phyloP scores from a whole-genome alignment of 1,284 basidiomycete species.

The Rhizopogon hawkerae region DNA sequence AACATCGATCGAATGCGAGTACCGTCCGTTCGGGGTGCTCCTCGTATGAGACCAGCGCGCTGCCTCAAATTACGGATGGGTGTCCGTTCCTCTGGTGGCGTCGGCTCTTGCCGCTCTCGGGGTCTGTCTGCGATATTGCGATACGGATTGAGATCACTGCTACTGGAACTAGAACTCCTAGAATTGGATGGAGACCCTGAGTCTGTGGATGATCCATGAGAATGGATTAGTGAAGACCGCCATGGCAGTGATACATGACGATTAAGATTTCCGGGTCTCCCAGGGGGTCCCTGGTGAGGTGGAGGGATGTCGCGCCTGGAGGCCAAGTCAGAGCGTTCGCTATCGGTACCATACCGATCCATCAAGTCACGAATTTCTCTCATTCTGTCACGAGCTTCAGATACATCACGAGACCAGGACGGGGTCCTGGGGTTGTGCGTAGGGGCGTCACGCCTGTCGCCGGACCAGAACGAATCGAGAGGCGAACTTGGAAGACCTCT shows the following conservation, averaged over 20 bases:
- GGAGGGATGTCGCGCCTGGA: background rate
- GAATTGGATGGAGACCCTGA: background rate
- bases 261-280: background rate
- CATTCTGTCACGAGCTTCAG: background rate
- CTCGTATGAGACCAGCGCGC: slow-evolving; percentile 21
- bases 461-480: background rate
- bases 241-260: background rate
- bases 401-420: background rate
- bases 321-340: background rate
- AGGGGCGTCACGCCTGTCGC: background rate
- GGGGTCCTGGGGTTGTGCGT: background rate
- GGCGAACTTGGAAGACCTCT: background rate
- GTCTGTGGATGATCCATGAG: background rate
- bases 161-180: background rate
- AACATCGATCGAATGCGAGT: slow-evolving; percentile 2
- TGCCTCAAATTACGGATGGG: slow-evolving; percentile 22
- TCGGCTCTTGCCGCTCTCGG: slow-evolving; percentile 4
- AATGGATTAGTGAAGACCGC: background rate
- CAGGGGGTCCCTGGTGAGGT: background rate
- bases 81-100: slow-evolving; percentile 21
- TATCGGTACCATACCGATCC: background rate
- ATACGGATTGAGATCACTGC: background rate
- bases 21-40: slow-evolving; percentile 7
- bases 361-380: background rate
- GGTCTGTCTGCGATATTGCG: background rate